Evolutionary conservation across 2,329 filamentous ascomycete species (phyloP).

Genomic region (Xylariaceae sp.): DNA sequence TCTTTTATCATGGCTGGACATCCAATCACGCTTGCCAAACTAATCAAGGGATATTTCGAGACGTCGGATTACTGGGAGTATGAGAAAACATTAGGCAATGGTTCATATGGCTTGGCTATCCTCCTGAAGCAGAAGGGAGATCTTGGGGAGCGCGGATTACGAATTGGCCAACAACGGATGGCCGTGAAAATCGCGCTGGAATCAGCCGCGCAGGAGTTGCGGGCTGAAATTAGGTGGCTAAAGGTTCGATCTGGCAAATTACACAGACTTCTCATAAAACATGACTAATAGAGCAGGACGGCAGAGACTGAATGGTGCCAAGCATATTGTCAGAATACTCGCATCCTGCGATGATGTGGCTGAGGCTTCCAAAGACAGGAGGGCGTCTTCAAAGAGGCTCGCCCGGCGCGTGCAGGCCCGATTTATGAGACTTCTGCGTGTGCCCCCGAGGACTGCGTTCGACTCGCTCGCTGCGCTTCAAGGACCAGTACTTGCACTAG

Average conservation of each 20-base stretch:
- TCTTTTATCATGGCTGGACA: not conserved
- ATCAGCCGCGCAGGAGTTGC: not conserved
- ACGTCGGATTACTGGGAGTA: slow-evolving; percentile 9
- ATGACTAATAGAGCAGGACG: no score
- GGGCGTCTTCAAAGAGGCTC: not conserved
- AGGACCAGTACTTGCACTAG: slow-evolving; percentile 8
- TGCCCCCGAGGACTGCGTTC: slow-evolving; percentile 2
- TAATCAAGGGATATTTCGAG: not conserved
- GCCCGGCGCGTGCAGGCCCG: not conserved
- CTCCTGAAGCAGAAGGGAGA: not conserved
- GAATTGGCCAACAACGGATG: slow-evolving; percentile 6
- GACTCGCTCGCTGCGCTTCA: not conserved
- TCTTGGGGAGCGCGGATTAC: not conserved
- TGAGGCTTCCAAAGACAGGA: not conserved
- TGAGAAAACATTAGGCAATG: slow-evolving; percentile 4
- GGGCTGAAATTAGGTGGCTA: not conserved
- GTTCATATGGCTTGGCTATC: slow-evolving; percentile 1
- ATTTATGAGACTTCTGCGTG: not conserved
- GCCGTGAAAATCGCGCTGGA: slow-evolving; percentile 2
- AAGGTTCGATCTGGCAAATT: slow-evolving; percentile 5
- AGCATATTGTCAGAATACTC: slow-evolving; percentile 11
- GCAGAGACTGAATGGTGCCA: slow-evolving; percentile 9
- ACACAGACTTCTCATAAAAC: no score
- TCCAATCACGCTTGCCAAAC: not conserved
- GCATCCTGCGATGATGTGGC: slow-evolving; percentile 1